Conservation (phyloP, 768 basidiomycete species). For the Termitomyces sp. region DNA sequence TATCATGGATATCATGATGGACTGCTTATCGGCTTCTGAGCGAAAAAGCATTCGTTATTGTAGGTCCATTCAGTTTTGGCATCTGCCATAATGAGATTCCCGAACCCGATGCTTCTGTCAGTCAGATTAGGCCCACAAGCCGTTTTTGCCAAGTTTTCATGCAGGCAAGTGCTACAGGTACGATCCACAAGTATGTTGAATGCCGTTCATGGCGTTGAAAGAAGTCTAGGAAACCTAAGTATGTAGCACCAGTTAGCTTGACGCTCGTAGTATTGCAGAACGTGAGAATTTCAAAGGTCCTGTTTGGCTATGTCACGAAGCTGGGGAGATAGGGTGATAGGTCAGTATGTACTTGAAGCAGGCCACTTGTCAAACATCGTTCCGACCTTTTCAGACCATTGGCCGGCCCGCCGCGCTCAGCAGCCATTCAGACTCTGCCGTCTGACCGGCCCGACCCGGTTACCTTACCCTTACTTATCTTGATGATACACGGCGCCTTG, state of each 20-base stretch:
- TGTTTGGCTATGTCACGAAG: not conserved
- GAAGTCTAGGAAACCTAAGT: not conserved
- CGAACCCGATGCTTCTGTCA: constrained; percentile 2
- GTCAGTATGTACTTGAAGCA: not conserved
- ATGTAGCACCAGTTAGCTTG: not conserved
- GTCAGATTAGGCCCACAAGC: not conserved
- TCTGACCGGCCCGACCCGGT: no score
- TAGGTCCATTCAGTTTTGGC: not conserved
- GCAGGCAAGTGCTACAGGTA: not conserved
- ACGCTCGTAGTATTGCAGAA: not conserved
- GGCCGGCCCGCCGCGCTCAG: no score
- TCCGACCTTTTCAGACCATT: no score
- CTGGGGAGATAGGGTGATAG: not conserved
- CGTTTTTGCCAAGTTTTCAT: not conserved
- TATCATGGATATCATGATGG: not conserved
- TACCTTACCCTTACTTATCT: no score
- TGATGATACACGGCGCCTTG: no score
- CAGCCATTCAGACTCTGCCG: no score
- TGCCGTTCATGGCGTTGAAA: not conserved
- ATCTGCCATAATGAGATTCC: not conserved
- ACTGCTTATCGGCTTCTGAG: not conserved
- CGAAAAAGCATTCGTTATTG: not conserved
- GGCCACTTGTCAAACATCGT: not conserved
- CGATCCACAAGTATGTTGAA: not conserved
- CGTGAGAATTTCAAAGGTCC: not conserved